Base-by-base conservation (phyloP, 352 stramenopile species). In the Hyaloperonospora brassicae region DNA sequence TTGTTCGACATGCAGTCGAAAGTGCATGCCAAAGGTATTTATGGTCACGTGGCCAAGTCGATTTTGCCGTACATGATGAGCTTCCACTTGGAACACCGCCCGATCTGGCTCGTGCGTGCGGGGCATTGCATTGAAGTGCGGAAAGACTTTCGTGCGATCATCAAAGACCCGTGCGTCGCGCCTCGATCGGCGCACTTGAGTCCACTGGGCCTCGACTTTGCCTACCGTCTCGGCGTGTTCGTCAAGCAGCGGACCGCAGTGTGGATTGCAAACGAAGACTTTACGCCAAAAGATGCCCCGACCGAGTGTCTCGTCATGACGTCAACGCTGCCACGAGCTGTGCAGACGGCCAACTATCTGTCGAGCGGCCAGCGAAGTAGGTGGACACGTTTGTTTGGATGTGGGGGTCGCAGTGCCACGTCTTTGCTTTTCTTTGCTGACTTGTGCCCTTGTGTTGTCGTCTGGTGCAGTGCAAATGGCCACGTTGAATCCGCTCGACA, bases 61-160 rank as follows among this genome's bases (percentile, higher is more conserved):
- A 90, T 96, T n/a, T 58, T 93, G 56, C 87, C 85, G 13, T 96
- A 95, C 63, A 90, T 96, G 79, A 93, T 89, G 81, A 98, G 95
- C 68, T 95, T 97, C 52, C 92, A 98, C 76, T 97, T 98, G 58
- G 75, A 87, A 47, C 89, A 94, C 38, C 84, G 92, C 0, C 86
- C 84, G 17, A 97, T 97, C 38, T 97, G 87, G 86, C 77, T 97
- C 22, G 87, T 93, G 47, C 84, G 87, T n/a, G 87, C 89, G 13
- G 89, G 86, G 21, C 87, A 96, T 48, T 92, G 82, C 62, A 88
- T 64, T 0, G 76, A 88, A 62, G 82, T 89, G 50, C 64, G 65
- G 8, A 47, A 57, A 12, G 77, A 92, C 50, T 89, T 92, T 39
- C 54, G 67, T 2, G 65, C 74, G 13, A 88, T 92, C 48, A 79